A percentile compares a stretch with the other conserved stretches of the same genome.
These are phyloP conservation scores for Sugiyamaella boreocaroliniensis DNA, from an alignment of 805 yeast genomes.

Conservation along the genomic window DNA sequence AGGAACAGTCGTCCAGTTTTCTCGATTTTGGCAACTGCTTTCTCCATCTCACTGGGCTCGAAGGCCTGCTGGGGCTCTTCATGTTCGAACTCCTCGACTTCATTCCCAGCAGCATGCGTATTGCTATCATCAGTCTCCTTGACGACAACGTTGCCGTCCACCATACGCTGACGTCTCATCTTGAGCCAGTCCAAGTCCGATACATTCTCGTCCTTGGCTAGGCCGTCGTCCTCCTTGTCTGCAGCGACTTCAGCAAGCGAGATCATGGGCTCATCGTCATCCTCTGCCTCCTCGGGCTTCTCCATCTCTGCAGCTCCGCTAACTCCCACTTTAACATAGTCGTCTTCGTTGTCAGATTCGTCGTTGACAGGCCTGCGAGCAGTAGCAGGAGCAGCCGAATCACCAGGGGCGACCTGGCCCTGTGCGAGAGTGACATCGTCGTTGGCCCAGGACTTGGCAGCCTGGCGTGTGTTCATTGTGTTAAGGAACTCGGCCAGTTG, in stretches of 20 bases:
- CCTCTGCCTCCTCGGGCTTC: constrained; percentile 37
- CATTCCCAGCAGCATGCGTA: background rate
- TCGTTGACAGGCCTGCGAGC: constrained; percentile 15
- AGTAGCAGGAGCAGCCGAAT: constrained; percentile 12
- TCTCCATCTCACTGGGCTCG: constrained; percentile 34
- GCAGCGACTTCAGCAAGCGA: background rate
- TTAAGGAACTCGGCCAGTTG: constrained; percentile 74
- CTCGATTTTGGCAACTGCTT: constrained; percentile 42
- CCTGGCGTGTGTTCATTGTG: constrained; percentile 70
- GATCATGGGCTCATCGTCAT: constrained; percentile 16
- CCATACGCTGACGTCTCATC: constrained; percentile 64
- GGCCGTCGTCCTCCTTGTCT: constrained; percentile 19
- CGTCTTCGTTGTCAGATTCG: constrained; percentile 41
- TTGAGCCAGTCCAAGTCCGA: constrained; percentile 86
- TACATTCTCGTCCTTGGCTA: constrained; percentile 45
- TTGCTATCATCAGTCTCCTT: constrained; percentile 10
- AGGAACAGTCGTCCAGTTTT: constrained; percentile 78
- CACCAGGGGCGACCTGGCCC: constrained; percentile 33
- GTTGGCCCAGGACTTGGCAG: constrained; percentile 68
- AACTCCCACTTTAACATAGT: constrained; percentile 28
- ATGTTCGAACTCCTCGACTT: background rate
- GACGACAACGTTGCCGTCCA: constrained; percentile 35
- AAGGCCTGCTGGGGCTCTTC: constrained; percentile 21
- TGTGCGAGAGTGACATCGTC: constrained; percentile 45
- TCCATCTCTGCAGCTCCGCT: constrained; percentile 1